Conservation (phyloP, 2,329 filamentous ascomycete genomes). For the Pyricularia pennisetigena region DNA sequence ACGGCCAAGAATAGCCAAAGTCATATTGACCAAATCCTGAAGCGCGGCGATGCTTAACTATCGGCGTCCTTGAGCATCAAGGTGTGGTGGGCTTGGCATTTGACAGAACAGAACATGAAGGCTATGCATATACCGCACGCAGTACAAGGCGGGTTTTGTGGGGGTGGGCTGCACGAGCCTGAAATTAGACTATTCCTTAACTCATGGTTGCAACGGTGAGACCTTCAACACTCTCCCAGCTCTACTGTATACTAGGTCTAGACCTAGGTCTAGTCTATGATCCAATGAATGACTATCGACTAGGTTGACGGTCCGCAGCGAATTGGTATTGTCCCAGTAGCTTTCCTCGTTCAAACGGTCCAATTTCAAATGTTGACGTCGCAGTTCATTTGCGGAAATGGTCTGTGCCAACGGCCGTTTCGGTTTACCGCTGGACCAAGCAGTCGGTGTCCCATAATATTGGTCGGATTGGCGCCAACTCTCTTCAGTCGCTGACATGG, state of each 20-base stretch:
- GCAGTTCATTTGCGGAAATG: neutral
- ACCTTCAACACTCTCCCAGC: neutral
- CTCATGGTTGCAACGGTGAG: too few relatives aligned
- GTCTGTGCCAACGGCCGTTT: neutral
- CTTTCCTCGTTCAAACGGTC: neutral
- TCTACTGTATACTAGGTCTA: neutral
- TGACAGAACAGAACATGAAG: neutral
- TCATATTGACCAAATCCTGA: conserved; percentile 83
- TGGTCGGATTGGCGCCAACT: neutral
- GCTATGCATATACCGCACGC: too few relatives aligned
- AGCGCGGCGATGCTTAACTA: conserved; percentile 29
- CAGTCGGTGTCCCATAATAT: neutral
- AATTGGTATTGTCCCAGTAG: neutral
- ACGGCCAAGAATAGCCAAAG: conserved; percentile 90
- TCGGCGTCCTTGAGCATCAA: conserved; percentile 1
- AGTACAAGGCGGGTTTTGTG: too few relatives aligned
- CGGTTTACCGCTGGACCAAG: neutral
- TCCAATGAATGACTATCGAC: neutral
- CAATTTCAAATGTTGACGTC: neutral
- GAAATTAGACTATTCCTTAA: neutral
- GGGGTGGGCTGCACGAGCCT: neutral
- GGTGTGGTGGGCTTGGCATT: neutral
- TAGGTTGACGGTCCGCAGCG: neutral
- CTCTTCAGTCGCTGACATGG: neutral
- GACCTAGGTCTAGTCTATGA: neutral